A percentile compares a stretch with the other conserved stretches of the same genome.
phyloP scores from a whole-genome alignment of 306 rosid genomes.

The Ochetophila trinervis region DNA sequence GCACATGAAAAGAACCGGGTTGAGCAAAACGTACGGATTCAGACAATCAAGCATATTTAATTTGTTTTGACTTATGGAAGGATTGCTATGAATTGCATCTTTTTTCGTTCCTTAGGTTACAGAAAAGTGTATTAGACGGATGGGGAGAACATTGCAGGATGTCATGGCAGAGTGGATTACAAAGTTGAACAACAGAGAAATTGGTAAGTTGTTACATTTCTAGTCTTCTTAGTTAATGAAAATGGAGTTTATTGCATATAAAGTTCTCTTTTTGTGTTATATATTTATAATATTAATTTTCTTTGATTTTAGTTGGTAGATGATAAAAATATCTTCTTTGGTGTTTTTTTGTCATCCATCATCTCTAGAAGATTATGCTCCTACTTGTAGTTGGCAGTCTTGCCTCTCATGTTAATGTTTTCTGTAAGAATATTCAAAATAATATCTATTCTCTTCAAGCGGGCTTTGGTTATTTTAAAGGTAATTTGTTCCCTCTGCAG shows the following conservation, averaged over 20 bases:
- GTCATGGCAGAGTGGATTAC: slow-evolving; percentile 66
- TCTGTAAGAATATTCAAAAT: too few species aligned
- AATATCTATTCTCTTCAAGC: too few species aligned
- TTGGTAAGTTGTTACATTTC: slow-evolving; percentile 39
- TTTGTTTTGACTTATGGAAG: not conserved
- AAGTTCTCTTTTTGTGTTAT: not conserved
- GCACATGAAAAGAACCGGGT: slow-evolving; percentile 77
- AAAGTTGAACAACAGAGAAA: slow-evolving; percentile 64
- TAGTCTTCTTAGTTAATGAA: not conserved
- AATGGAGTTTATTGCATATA: not conserved
- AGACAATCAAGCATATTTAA: not conserved
- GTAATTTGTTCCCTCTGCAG: slow-evolving; percentile 34
- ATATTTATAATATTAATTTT: too few species aligned
- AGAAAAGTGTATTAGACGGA: slow-evolving; percentile 59
- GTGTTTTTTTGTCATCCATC: not conserved
- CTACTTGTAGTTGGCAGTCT: too few species aligned
- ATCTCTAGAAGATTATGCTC: too few species aligned
- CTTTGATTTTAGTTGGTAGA: not conserved
- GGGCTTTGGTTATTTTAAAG: not conserved
- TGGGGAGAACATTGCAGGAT: slow-evolving; percentile 85
- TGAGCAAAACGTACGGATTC: slow-evolving; percentile 60
- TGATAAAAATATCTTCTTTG: not conserved
- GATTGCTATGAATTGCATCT: slow-evolving; percentile 8
- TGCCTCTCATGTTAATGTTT: too few species aligned
- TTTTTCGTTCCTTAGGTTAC: slow-evolving; percentile 56